These are phyloP conservation scores for Suhomyces prunicola DNA, from an alignment of 805 yeast genomes.

Conservation along the genomic window DNA sequence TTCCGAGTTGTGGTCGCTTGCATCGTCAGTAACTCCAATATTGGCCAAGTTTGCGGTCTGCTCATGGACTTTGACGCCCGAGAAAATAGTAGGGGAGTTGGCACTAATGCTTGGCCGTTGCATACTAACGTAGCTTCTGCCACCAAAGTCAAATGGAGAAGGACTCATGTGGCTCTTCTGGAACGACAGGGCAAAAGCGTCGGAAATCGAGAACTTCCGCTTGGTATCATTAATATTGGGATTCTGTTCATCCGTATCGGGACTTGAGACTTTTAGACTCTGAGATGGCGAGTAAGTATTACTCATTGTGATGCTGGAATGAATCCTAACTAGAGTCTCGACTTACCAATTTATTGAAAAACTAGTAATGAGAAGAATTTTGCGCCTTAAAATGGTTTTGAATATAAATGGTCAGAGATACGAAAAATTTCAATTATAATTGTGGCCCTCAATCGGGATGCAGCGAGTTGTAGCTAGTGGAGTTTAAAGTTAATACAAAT, in stretches of 20 bases:
- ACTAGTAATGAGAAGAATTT: not conserved
- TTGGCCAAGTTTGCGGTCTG: conserved; percentile 56
- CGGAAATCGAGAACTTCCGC: conserved; percentile 13
- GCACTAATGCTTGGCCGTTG: conserved; percentile 25
- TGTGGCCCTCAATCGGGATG: not conserved
- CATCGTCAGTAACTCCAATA: conserved; percentile 47
- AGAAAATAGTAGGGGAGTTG: conserved; percentile 44
- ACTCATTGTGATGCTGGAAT: not conserved
- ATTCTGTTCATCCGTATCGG: not conserved
- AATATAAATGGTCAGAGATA: not conserved
- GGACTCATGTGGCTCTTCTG: conserved; percentile 10
- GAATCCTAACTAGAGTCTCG: not conserved
- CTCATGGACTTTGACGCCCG: conserved; percentile 51
- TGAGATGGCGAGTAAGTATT: conserved; percentile 1
- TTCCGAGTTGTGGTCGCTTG: conserved; percentile 1
- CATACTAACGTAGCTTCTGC: conserved; percentile 39
- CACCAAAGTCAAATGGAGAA: conserved; percentile 30
- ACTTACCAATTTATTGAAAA: not conserved
- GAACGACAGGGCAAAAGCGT: conserved; percentile 11
- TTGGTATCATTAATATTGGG: not conserved
- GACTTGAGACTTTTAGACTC: not conserved
- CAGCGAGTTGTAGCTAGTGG: not conserved
- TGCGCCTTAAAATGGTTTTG: not conserved
- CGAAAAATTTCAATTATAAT: not conserved
- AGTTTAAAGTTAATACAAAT: not conserved